These are phyloP conservation scores for Diplosphaera chodatii DNA, from an alignment of 139 green algal species.

Conservation along the genomic window DNA sequence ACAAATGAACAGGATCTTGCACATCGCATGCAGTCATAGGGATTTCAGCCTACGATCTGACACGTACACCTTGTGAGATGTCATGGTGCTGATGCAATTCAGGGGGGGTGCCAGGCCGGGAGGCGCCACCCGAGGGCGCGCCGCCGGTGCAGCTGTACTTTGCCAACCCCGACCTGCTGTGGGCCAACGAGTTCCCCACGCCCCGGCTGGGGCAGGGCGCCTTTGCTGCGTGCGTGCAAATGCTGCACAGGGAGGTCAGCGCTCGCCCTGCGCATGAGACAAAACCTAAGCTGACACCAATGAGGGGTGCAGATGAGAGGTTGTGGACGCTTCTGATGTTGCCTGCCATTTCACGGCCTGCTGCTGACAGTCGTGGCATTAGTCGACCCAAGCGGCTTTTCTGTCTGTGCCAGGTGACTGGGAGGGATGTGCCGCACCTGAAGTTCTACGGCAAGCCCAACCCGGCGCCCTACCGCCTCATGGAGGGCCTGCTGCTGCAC, in stretches of 20 bases:
- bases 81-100: background rate
- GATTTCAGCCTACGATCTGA: no score
- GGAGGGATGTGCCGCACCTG: slow-evolving; percentile 4
- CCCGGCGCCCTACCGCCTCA: slow-evolving; percentile 48
- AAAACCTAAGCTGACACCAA: no score
- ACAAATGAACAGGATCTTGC: no score
- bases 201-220: slow-evolving; percentile 64
- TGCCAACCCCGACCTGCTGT: slow-evolving; percentile 65
- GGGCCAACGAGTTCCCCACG: slow-evolving; percentile 52
- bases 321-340: no score
- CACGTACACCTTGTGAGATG: no score
- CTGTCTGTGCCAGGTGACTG: no score
- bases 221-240: slow-evolving; percentile 49
- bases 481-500: slow-evolving; percentile 45
- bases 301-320: no score
- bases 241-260: slow-evolving; percentile 34
- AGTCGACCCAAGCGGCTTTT: no score
- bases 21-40: no score
- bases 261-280: no score
- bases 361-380: background rate
- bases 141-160: slow-evolving; percentile 31
- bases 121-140: background rate
- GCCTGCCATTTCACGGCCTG: no score
- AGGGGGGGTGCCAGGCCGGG: slow-evolving; percentile 18
- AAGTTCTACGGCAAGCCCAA: slow-evolving; percentile 64